phyloP scores from a whole-genome alignment of 2,329 filamentous ascomycete genomes.

The Mycosphaerella arachidis region DNA sequence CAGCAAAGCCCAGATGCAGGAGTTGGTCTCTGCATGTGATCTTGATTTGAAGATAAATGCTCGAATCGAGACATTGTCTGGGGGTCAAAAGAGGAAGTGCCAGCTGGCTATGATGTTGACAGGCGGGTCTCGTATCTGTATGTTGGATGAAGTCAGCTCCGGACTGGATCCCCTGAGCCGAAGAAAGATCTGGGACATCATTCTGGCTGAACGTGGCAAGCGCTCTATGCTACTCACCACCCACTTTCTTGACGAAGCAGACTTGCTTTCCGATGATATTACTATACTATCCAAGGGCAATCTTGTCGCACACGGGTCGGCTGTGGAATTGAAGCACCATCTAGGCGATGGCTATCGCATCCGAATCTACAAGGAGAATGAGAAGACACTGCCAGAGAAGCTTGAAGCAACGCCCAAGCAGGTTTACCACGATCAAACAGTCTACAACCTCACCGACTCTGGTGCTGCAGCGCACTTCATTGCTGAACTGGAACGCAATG shows the following conservation, averaged over 20 bases:
- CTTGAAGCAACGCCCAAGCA: conserved; percentile 34
- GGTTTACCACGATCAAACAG: conserved; percentile 63
- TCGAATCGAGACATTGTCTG: conserved; percentile 71
- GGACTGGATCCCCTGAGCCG: conserved; percentile 83
- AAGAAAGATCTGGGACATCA: conserved; percentile 89
- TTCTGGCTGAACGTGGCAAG: conserved; percentile 74
- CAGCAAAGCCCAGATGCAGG: conserved; percentile 54
- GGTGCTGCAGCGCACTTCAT: conserved; percentile 68
- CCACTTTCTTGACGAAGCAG: conserved; percentile 90
- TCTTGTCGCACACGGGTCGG: conserved; percentile 76
- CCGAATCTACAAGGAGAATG: conserved; percentile 58
- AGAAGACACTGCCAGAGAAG: conserved; percentile 25
- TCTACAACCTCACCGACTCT: conserved; percentile 68
- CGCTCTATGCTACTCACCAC: conserved; percentile 85
- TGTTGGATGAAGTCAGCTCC: conserved; percentile 85
- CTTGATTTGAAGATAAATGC: conserved; percentile 69
- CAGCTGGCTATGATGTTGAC: conserved; percentile 95
- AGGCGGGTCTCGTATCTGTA: conserved; percentile 81
- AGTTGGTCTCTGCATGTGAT: conserved; percentile 68
- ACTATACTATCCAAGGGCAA: conserved; percentile 81
- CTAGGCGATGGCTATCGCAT: conserved; percentile 82
- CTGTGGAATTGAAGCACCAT: conserved; percentile 76
- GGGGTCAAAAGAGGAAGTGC: conserved; percentile 86
- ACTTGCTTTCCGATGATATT: conserved; percentile 83
- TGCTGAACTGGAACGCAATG: conserved; percentile 59